Evolutionary conservation across 1,139 yeast species (phyloP).

Genomic region (Diutina scorzettiae): DNA sequence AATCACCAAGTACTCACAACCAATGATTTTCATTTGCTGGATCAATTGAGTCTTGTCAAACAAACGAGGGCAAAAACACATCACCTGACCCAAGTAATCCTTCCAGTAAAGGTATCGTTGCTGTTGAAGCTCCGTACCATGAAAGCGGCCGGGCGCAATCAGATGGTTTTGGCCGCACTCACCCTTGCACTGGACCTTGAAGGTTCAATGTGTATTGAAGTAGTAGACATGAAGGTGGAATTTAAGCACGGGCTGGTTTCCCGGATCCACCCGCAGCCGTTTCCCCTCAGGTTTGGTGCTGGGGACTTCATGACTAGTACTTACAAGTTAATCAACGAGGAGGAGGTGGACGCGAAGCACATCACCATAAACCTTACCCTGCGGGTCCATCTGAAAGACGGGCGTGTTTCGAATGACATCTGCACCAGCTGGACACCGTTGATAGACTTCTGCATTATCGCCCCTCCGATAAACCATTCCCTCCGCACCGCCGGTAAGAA

Average conservation of each 20-base stretch:
- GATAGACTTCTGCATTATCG: slow-evolving; percentile 41
- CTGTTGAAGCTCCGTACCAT: neutral
- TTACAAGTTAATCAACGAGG: slow-evolving; percentile 29
- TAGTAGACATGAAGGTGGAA: neutral
- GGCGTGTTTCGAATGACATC: slow-evolving; percentile 21
- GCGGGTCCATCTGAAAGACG: slow-evolving; percentile 12
- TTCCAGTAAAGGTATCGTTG: neutral
- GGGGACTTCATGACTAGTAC: slow-evolving; percentile 29
- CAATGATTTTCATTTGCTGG: neutral
- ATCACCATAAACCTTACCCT: neutral
- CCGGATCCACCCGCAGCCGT: slow-evolving; percentile 7
- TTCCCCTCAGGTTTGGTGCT: slow-evolving; percentile 21
- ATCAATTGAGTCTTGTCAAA: neutral
- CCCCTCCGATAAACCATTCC: slow-evolving; percentile 24
- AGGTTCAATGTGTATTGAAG: neutral
- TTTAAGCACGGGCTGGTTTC: slow-evolving; percentile 5
- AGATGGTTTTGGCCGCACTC: slow-evolving; percentile 1
- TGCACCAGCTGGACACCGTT: slow-evolving; percentile 50
- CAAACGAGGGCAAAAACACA: neutral
- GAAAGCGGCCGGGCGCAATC: slow-evolving; percentile 4
- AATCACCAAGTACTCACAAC: neutral
- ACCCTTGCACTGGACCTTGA: neutral
- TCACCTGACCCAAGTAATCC: neutral
- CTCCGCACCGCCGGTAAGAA: neutral
- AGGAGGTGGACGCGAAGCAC: slow-evolving; percentile 12